Conservation (phyloP, 139 green algal species). For the Mychonastes homosphaera region DNA sequence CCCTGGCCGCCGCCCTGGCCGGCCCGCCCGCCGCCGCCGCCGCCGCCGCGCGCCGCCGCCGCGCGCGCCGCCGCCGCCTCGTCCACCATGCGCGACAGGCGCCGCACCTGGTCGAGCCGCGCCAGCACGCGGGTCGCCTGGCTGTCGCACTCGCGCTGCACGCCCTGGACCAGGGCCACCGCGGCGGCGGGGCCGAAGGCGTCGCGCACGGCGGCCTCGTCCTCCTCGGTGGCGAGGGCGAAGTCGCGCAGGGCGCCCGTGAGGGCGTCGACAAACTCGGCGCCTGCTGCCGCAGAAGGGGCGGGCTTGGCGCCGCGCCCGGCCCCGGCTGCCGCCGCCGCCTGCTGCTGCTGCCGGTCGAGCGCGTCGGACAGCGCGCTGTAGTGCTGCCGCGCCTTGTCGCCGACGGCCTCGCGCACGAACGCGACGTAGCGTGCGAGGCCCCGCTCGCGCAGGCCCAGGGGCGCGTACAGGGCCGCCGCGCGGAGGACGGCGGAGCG, state of each 20-base stretch:
- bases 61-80: slow-evolving; percentile 7
- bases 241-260: slow-evolving; percentile 73
- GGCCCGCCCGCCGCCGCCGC: too few relatives aligned
- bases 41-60: neutral
- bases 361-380: slow-evolving; percentile 20
- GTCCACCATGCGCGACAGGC: slow-evolving; percentile 45
- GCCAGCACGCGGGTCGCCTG: slow-evolving; percentile 52
- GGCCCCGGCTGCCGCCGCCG: neutral
- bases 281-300: neutral
- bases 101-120: slow-evolving; percentile 58
- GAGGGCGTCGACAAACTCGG: slow-evolving; percentile 59
- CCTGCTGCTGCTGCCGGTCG: slow-evolving; percentile 15
- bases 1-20: neutral
- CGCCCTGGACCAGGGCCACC: slow-evolving; percentile 37
- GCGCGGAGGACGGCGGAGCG: slow-evolving; percentile 63
- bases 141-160: slow-evolving; percentile 67
- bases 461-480: slow-evolving; percentile 59
- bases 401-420: slow-evolving; percentile 24
- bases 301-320: neutral
- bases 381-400: slow-evolving; percentile 27
- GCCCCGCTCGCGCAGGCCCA: slow-evolving; percentile 42
- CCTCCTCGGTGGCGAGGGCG: slow-evolving; percentile 56
- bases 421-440: slow-evolving; percentile 14
- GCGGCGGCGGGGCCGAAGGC: slow-evolving; percentile 59
- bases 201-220: slow-evolving; percentile 51